Percentiles rank a stretch among this genome's conserved stretches.
These are phyloP conservation scores for Erythrophleum ivorense DNA, from an alignment of 331 rosid species.

Conservation along the genomic window DNA sequence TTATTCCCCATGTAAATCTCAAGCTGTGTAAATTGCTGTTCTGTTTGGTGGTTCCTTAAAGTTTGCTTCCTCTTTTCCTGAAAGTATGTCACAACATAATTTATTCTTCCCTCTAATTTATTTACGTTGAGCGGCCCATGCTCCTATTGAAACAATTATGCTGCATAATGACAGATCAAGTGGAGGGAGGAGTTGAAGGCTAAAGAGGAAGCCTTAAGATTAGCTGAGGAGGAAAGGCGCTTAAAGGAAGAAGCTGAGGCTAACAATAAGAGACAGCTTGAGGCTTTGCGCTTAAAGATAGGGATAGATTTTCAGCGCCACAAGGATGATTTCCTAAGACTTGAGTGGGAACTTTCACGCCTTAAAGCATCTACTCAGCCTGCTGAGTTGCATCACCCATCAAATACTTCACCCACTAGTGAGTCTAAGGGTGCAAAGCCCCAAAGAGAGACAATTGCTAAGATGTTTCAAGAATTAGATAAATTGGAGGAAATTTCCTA, in stretches of 20 bases:
- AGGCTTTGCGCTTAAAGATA: conserved; percentile 81
- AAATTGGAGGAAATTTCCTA: conserved; percentile 64
- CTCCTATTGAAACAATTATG: conserved; percentile 31
- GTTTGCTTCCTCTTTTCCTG: not conserved
- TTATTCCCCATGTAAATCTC: not conserved
- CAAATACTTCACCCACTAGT: conserved; percentile 50
- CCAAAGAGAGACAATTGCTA: conserved; percentile 73
- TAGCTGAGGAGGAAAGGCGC: conserved; percentile 69
- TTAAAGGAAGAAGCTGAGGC: conserved; percentile 83
- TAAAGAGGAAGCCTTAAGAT: conserved; percentile 67
- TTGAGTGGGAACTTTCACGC: conserved; percentile 83
- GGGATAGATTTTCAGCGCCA: conserved; percentile 97
- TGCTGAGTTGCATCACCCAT: conserved; percentile 53
- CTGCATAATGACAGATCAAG: conserved; percentile 56
- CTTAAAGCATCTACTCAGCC: conserved; percentile 65
- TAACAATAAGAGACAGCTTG: conserved; percentile 77
- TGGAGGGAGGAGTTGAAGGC: conserved; percentile 84
- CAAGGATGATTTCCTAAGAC: conserved; percentile 89
- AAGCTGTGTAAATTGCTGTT: not conserved
- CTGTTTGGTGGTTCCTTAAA: not conserved
- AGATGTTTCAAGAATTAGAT: conserved; percentile 77
- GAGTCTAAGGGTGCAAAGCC: conserved; percentile 54
- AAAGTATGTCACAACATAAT: not conserved
- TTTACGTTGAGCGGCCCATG: not conserved
- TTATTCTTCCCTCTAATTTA: not conserved